Evolutionary conservation across 305 asterid genomes (phyloP).

Genomic region (Rubia tinctorum): DNA sequence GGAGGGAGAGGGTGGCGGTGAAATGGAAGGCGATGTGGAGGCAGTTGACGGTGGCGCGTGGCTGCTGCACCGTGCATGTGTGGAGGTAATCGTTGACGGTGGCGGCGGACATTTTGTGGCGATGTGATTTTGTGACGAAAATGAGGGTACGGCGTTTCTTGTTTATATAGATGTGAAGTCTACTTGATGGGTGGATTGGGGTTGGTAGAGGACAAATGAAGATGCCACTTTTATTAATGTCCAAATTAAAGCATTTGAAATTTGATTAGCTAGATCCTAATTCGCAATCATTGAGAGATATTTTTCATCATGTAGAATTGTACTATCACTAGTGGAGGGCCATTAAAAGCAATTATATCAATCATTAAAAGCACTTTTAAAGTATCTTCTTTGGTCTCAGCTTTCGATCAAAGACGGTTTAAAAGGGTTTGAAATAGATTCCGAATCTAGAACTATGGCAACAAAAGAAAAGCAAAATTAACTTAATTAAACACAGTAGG

Average conservation of each 20-base stretch:
- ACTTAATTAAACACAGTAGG: no score
- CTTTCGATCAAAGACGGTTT: no score
- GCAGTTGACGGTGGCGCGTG: slow-evolving; percentile 51
- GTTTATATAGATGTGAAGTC: neutral
- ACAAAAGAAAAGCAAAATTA: no score
- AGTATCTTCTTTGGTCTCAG: no score
- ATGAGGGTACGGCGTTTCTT: neutral
- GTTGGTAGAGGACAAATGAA: neutral
- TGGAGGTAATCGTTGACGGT: slow-evolving; percentile 34
- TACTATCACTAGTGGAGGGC: no score
- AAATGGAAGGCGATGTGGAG: slow-evolving; percentile 61
- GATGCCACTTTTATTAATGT: neutral
- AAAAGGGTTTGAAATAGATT: no score
- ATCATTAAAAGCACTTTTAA: no score
- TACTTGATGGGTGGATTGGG: neutral
- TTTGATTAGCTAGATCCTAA: neutral
- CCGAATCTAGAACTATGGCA: no score
- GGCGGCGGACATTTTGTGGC: slow-evolving; percentile 1
- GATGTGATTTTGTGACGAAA: neutral
- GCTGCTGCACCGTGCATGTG: slow-evolving; percentile 59
- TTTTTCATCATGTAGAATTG: no score
- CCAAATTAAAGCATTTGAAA: neutral
- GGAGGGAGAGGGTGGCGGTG: slow-evolving; percentile 47
- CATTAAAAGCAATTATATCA: no score
- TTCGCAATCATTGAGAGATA: neutral